These are phyloP conservation scores for Lentinula raphanica DNA, from an alignment of 768 basidiomycete genomes.

Conservation along the genomic window DNA sequence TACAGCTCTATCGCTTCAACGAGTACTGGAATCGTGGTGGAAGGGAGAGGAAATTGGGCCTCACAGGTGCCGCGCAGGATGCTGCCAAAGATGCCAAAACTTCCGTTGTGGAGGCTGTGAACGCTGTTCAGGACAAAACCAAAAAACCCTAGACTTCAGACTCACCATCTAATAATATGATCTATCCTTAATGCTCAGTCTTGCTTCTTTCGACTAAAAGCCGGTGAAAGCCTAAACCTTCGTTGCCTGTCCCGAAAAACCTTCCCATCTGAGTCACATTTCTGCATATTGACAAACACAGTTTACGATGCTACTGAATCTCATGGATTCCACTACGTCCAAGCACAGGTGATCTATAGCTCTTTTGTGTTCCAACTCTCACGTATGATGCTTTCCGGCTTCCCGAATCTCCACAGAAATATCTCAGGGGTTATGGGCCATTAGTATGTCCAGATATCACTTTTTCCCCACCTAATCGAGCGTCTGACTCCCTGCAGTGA, in stretches of 20 bases:
- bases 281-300: neutral
- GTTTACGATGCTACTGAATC: neutral
- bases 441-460: no score
- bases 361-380: neutral
- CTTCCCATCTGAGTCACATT: neutral
- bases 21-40: conserved; percentile 92
- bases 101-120: conserved; percentile 46
- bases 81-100: conserved; percentile 28
- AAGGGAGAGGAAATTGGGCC: conserved; percentile 61
- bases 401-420: neutral
- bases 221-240: neutral
- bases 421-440: no score
- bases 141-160: conserved; percentile 21
- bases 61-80: conserved; percentile 21
- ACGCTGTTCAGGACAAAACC: conserved; percentile 37
- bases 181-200: neutral
- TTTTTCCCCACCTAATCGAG: neutral
- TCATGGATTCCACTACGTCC: neutral
- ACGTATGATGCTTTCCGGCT: neutral
- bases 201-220: neutral
- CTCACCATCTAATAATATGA: neutral
- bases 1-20: conserved; percentile 81
- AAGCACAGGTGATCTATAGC: neutral
- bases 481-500: neutral
- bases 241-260: no score